Percentiles rank a stretch among this genome's conserved stretches.
phyloP scores from a whole-genome alignment of 192 early-diverging fungal species.

The Coemansia sp. region DNA sequence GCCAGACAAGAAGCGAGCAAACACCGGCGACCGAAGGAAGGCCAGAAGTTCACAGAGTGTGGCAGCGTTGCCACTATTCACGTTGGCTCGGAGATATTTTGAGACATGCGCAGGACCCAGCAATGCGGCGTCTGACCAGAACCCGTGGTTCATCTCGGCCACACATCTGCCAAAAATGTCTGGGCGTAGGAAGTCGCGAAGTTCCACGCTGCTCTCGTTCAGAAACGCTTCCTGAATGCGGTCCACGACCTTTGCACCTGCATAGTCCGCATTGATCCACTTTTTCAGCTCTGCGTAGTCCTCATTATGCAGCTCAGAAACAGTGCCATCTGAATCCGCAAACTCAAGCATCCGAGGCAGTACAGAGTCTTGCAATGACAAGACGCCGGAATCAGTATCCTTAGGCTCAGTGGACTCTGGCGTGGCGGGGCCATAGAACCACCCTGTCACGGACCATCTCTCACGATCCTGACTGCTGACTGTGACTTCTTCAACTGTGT shows the following conservation, averaged over 20 bases:
- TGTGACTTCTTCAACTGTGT: constrained; percentile 61
- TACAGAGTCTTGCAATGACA: constrained; percentile 13
- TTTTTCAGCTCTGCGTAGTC: constrained; percentile 11
- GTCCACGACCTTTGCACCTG: constrained; percentile 24
- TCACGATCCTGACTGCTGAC: constrained; percentile 39
- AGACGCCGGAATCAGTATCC: neutral
- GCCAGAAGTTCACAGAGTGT: neutral
- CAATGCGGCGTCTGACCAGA: constrained; percentile 33
- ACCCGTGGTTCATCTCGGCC: constrained; percentile 9
- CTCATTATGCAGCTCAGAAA: neutral
- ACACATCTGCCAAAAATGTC: constrained; percentile 11
- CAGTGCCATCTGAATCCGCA: neutral
- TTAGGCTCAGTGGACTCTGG: neutral
- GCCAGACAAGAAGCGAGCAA: constrained; percentile 22
- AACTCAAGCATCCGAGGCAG: constrained; percentile 10
- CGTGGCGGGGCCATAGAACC: constrained; percentile 62
- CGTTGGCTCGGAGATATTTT: constrained; percentile 31
- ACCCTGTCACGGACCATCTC: constrained; percentile 65
- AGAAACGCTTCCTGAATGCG: constrained; percentile 54
- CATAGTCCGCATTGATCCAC: constrained; percentile 57
- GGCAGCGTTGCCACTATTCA: neutral
- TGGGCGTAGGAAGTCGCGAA: constrained; percentile 27
- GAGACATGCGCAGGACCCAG: constrained; percentile 56
- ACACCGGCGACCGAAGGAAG: constrained; percentile 28
- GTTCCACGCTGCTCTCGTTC: constrained; percentile 46